These are phyloP conservation scores for Auricularia auricula-judae DNA, from an alignment of 768 basidiomycete genomes.

Conservation along the genomic window DNA sequence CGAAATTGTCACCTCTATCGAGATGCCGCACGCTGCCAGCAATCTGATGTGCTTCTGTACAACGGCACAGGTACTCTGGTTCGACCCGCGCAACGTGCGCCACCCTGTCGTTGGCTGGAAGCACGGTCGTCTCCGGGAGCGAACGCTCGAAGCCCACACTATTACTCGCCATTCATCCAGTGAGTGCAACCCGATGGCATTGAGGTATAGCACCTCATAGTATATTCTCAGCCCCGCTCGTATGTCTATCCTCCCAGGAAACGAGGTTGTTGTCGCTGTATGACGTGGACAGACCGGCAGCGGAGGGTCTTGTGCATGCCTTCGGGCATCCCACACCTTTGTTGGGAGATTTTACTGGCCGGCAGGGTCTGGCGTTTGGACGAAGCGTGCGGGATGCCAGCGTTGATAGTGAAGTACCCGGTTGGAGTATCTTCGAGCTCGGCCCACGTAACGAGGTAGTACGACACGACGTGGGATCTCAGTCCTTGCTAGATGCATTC, in stretches of 20 bases:
- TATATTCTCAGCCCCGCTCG: conserved; percentile 31
- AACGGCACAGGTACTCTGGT: conserved; percentile 55
- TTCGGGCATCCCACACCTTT: conserved; percentile 30
- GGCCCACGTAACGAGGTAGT: conserved; percentile 29
- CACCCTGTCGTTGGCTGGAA: conserved; percentile 50
- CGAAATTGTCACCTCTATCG: conserved; percentile 44
- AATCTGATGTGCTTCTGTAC: conserved; percentile 44
- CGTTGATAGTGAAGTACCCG: conserved; percentile 7
- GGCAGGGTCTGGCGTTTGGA: conserved; percentile 22
- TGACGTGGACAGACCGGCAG: conserved; percentile 33
- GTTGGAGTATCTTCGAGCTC: conserved; percentile 34
- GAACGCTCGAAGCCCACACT: conserved; percentile 33
- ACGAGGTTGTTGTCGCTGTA: conserved; percentile 54
- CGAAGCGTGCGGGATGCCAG: conserved; percentile 15
- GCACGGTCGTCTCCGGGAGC: conserved; percentile 52
- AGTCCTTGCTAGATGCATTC: too few species aligned
- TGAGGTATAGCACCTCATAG: neutral
- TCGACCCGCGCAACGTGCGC: conserved; percentile 49
- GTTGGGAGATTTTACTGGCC: conserved; percentile 23
- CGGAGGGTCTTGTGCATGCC: conserved; percentile 32
- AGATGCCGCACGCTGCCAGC: conserved; percentile 26
- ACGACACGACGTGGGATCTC: neutral
- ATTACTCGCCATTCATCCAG: conserved; percentile 1
- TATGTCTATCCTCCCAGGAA: conserved; percentile 48
- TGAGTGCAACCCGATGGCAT: neutral